Evolutionary conservation across 495 filamentous ascomycete species (phyloP).

Genomic region (Trichoderma parareesei): DNA sequence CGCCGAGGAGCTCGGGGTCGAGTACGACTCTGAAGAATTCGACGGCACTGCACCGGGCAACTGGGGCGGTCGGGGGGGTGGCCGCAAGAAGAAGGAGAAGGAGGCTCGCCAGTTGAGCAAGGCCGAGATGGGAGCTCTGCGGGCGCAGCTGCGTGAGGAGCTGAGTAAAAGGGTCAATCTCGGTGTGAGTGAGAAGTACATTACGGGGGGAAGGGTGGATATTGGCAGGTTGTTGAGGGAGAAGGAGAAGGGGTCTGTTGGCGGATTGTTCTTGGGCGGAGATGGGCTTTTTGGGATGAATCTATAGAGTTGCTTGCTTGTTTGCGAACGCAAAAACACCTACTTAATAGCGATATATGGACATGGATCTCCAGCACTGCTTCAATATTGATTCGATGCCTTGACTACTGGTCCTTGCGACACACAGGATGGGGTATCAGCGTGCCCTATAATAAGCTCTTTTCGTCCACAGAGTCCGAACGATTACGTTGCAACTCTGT

Average conservation of each 20-base stretch:
- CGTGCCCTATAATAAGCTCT: too few relatives aligned
- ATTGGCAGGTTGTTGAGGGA: constrained; percentile 64
- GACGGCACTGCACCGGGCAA: constrained; percentile 27
- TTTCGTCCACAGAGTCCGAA: too few relatives aligned
- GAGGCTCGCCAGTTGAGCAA: constrained; percentile 60
- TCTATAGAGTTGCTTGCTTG: neutral
- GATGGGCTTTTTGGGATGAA: constrained; percentile 5
- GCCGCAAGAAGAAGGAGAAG: constrained; percentile 65
- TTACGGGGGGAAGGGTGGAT: constrained; percentile 73
- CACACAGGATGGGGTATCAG: too few relatives aligned
- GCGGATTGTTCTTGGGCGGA: constrained; percentile 7
- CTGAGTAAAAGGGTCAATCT: constrained; percentile 74
- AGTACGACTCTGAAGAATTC: constrained; percentile 78
- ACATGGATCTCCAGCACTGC: too few relatives aligned
- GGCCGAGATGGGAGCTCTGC: constrained; percentile 55
- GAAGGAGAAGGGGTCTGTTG: constrained; percentile 37
- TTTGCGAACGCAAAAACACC: too few relatives aligned
- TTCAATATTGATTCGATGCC: neutral
- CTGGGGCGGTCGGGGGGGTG: constrained; percentile 57
- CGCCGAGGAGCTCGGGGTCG: constrained; percentile 88
- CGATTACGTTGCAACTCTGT: too few relatives aligned
- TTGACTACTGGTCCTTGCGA: neutral
- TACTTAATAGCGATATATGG: too few relatives aligned
- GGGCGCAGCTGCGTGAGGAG: constrained; percentile 54
- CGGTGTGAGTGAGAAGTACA: constrained; percentile 84